Percentiles rank a stretch among this genome's conserved stretches.
Evolutionary conservation across 108 stramenopile species (phyloP).

Genomic region (Nitzschia putrida): DNA sequence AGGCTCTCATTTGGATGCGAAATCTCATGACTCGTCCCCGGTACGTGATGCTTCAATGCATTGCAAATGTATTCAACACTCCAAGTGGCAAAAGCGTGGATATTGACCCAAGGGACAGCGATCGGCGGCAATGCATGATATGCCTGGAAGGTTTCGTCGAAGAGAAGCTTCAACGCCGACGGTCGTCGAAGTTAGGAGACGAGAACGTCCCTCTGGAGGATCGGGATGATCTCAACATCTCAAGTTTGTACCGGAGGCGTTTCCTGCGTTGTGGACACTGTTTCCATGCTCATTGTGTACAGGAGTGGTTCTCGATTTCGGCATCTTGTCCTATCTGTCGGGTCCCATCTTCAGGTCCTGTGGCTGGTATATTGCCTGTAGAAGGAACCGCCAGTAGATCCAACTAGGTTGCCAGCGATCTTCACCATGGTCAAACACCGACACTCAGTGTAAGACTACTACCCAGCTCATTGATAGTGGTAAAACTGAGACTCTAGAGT

Average conservation of each 20-base stretch:
- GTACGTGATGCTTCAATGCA: no score
- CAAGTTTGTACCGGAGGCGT: conserved; percentile 12
- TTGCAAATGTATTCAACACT: no score
- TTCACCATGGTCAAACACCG: no score
- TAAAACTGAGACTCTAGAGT: no score
- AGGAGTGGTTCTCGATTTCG: conserved; percentile 6
- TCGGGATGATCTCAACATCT: neutral
- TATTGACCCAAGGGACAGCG: neutral
- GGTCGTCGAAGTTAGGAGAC: neutral
- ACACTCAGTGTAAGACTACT: no score
- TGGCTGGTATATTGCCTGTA: neutral
- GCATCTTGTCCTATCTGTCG: conserved; percentile 20
- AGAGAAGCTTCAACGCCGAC: neutral
- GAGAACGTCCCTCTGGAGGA: neutral
- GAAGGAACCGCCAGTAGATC: neutral
- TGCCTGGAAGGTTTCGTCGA: conserved; percentile 14
- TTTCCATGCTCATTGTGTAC: conserved; percentile 15
- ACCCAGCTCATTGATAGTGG: no score
- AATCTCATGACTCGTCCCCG: no score
- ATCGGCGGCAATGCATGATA: conserved; percentile 17
- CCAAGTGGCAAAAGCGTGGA: no score
- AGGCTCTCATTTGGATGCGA: no score
- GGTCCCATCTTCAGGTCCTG: conserved; percentile 2
- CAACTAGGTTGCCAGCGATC: no score
- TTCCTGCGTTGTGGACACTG: conserved; percentile 11